Conservation (phyloP, 805 yeast genomes). For the Pichia paraexigua region DNA sequence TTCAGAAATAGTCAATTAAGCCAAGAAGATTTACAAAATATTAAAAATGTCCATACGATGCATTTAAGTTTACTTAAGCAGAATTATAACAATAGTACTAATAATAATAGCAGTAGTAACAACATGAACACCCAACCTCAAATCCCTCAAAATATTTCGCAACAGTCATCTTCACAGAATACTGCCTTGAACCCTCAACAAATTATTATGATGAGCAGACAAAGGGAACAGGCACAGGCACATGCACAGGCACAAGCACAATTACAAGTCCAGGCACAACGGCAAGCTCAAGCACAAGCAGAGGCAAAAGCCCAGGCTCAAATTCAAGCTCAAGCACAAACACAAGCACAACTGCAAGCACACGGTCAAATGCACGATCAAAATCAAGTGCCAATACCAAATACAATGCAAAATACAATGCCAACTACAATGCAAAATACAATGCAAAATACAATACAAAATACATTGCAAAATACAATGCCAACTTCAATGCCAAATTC, state of each 20-base stretch:
- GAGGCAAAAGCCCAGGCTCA: neutral
- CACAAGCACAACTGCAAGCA: neutral
- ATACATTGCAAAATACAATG: conserved; percentile 2
- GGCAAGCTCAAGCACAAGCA: conserved; percentile 3
- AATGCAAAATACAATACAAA: neutral
- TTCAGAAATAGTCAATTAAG: conserved; percentile 49
- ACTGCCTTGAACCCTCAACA: conserved; percentile 26
- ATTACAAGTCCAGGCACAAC: conserved; percentile 4
- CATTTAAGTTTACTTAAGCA: conserved; percentile 51
- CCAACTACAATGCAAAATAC: neutral
- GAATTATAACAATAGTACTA: conserved; percentile 30
- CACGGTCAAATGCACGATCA: neutral
- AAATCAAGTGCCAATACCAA: conserved; percentile 13
- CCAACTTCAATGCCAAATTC: neutral
- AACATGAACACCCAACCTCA: conserved; percentile 31
- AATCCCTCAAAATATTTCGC: conserved; percentile 17
- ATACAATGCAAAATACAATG: conserved; percentile 2
- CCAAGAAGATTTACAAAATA: conserved; percentile 46
- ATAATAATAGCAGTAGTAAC: conserved; percentile 14
- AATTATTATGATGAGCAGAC: conserved; percentile 26
- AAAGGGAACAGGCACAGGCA: conserved; percentile 14
- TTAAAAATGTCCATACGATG: conserved; percentile 59
- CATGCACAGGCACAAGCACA: neutral
- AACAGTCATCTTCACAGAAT: conserved; percentile 1
- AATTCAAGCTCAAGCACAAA: neutral